These are phyloP conservation scores for Ajuga reptans DNA, from an alignment of 305 asterid genomes.

Conservation along the genomic window DNA sequence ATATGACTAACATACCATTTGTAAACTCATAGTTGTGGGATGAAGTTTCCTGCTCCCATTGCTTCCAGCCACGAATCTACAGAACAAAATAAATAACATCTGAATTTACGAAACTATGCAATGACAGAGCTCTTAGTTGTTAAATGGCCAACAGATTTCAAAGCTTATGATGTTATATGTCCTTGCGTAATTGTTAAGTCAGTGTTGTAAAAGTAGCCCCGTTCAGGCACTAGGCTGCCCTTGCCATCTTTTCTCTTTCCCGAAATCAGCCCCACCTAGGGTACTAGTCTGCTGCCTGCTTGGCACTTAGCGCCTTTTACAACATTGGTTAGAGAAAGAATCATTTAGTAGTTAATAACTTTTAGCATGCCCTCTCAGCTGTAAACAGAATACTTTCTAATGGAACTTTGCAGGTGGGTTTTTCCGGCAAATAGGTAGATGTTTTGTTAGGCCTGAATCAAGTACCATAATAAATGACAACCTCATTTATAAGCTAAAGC, in stretches of 20 bases:
- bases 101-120: not conserved
- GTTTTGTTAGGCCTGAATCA: too few species aligned
- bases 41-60: constrained; percentile 81
- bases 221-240: too few species aligned
- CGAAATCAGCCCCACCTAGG: too few species aligned
- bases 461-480: too few species aligned
- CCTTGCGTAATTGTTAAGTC: not conserved
- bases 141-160: not conserved
- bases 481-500: too few species aligned
- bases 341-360: too few species aligned
- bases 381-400: not conserved
- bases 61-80: constrained; percentile 88
- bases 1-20: constrained; percentile 41
- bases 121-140: not conserved
- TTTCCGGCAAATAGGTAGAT: not conserved
- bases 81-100: constrained; percentile 15
- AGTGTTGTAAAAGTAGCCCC: too few species aligned
- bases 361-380: too few species aligned
- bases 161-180: not conserved
- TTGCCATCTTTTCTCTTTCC: too few species aligned
- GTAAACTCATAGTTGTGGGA: constrained; percentile 64
- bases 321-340: too few species aligned
- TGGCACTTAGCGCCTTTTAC: too few species aligned
- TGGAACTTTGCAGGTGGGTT: not conserved
- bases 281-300: too few species aligned